These are phyloP conservation scores for Piper betle DNA, from an alignment of 164 flowering plant genomes.

Conservation along the genomic window DNA sequence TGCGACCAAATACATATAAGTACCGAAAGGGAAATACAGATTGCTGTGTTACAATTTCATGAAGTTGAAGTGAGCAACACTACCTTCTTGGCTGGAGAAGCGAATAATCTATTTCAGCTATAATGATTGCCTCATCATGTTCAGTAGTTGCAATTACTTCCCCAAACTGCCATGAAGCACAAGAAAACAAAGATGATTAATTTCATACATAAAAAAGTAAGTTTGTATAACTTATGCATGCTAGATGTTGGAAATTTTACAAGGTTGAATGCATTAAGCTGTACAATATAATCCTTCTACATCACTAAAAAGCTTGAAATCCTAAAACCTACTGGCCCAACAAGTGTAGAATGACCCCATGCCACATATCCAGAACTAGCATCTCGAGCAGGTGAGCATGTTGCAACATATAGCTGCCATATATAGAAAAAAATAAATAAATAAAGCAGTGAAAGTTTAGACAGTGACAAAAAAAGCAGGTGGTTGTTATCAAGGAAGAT, in stretches of 20 bases:
- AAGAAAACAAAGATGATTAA: neutral
- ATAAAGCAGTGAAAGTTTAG: too few species aligned
- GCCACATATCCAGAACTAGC: constrained; percentile 66
- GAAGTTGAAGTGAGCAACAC: constrained; percentile 1
- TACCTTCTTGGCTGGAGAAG: constrained; percentile 66
- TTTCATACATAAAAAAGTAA: too few species aligned
- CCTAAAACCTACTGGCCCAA: constrained; percentile 74
- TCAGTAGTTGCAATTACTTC: constrained; percentile 83
- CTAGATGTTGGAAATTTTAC: too few species aligned
- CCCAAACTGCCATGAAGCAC: constrained; percentile 52
- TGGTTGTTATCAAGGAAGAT: too few species aligned
- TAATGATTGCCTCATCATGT: constrained; percentile 63
- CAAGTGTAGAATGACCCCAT: constrained; percentile 97
- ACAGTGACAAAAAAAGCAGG: too few species aligned
- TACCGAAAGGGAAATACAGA: neutral
- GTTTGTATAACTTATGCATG: neutral
- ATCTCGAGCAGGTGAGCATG: constrained; percentile 97
- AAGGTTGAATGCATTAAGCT: neutral
- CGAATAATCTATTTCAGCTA: constrained; percentile 85
- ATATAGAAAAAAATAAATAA: neutral
- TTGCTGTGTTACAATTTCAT: neutral
- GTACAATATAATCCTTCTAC: neutral
- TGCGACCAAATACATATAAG: constrained; percentile 11
- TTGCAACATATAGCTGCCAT: constrained; percentile 79
- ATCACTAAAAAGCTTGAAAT: neutral